phyloP scores from a whole-genome alignment of 495 filamentous ascomycete genomes.

The Daldinia bambusicola region DNA sequence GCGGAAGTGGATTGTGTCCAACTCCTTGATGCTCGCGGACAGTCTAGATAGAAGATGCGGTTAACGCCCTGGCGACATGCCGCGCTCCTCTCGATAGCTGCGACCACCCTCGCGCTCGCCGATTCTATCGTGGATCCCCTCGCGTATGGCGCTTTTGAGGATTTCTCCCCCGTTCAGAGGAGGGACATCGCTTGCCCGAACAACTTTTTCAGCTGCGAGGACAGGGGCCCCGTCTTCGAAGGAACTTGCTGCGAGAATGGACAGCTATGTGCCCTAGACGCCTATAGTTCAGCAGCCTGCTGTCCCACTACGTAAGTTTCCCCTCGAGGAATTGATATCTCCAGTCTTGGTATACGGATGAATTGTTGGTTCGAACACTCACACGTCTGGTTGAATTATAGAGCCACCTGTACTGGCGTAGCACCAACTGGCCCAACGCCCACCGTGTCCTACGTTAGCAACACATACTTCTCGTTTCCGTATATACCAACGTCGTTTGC shows the following conservation, averaged over 20 bases:
- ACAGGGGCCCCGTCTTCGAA: slow-evolving; percentile 51
- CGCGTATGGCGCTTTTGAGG: slow-evolving; percentile 36
- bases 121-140: slow-evolving; percentile 41
- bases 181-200: slow-evolving; percentile 44
- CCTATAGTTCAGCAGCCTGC: slow-evolving; percentile 56
- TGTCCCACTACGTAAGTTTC: slow-evolving; percentile 56
- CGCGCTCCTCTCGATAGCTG: slow-evolving; percentile 38
- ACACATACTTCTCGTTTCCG: slow-evolving; percentile 72
- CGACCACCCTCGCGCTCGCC: slow-evolving; percentile 28
- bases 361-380: slow-evolving; percentile 1
- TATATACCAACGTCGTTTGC: slow-evolving; percentile 73
- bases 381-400: slow-evolving; percentile 31
- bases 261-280: slow-evolving; percentile 56
- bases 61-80: slow-evolving; percentile 26
- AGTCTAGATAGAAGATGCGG: slow-evolving; percentile 33
- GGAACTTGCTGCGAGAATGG: slow-evolving; percentile 59
- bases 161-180: slow-evolving; percentile 37
- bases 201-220: slow-evolving; percentile 58
- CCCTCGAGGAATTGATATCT: neutral
- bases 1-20: slow-evolving; percentile 30
- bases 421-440: slow-evolving; percentile 49
- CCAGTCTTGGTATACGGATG: neutral
- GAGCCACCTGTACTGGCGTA: slow-evolving; percentile 59
- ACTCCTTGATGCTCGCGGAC: slow-evolving; percentile 33
- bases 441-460: slow-evolving; percentile 61